phyloP scores from a whole-genome alignment of 2,329 filamentous ascomycete species.

The Tolypocladium tropicale region DNA sequence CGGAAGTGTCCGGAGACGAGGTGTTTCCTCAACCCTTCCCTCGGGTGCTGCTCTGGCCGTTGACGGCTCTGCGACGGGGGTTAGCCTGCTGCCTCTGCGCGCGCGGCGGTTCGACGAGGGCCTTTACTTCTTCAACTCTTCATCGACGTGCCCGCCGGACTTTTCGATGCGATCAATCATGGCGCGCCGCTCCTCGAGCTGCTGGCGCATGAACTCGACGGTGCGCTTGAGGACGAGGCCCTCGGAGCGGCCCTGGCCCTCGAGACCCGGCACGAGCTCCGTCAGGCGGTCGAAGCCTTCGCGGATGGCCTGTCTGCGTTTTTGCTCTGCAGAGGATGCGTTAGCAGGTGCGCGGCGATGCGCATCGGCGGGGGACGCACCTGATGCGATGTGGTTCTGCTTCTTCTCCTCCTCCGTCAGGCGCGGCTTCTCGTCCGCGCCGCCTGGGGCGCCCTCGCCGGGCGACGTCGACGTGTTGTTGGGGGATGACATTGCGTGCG shows the following conservation, averaged over 20 bases:
- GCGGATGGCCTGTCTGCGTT: slow-evolving; percentile 54
- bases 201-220: slow-evolving; percentile 52
- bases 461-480: slow-evolving; percentile 8
- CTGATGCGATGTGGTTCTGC: slow-evolving; percentile 44
- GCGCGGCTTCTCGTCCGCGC: slow-evolving; percentile 36
- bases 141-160: slow-evolving; percentile 44
- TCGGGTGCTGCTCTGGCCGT: slow-evolving; percentile 4
- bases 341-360: background rate
- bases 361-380: slow-evolving; percentile 14
- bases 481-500: slow-evolving; percentile 6
- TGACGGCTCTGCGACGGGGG: background rate
- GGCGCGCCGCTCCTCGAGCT: slow-evolving; percentile 46
- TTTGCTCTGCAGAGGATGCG: slow-evolving; percentile 24
- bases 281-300: slow-evolving; percentile 76
- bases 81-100: background rate
- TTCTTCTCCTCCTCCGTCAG: slow-evolving; percentile 45
- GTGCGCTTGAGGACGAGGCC: slow-evolving; percentile 69
- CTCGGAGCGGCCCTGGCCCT: slow-evolving; percentile 77
- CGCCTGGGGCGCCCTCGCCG: slow-evolving; percentile 8
- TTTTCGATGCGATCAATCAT: slow-evolving; percentile 50
- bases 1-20: background rate
- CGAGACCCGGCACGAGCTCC: slow-evolving; percentile 68
- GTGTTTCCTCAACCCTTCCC: background rate
- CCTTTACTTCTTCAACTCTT: slow-evolving; percentile 30
- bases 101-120: slow-evolving; percentile 5